Percentiles rank a stretch among this genome's conserved stretches.
Conservation (phyloP, 2,329 filamentous ascomycete genomes). For the Colletotrichum musicola region DNA sequence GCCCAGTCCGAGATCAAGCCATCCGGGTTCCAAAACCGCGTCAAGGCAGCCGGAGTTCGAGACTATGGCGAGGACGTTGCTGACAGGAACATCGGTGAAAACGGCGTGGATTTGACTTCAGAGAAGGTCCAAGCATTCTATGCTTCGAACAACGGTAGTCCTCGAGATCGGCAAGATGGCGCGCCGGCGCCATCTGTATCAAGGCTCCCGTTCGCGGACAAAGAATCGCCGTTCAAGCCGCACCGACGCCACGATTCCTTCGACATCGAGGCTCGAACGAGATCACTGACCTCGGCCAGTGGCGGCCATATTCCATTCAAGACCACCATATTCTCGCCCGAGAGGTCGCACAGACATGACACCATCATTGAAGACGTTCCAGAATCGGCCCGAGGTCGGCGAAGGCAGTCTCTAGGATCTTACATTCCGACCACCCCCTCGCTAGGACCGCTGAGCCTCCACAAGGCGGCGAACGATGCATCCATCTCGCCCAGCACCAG, state of each 20-base stretch:
- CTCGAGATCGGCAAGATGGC: constrained; percentile 36
- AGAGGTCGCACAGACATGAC: constrained; percentile 22
- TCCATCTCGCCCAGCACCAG: not conserved
- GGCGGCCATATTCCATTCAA: constrained; percentile 32
- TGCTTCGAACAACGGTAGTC: constrained; percentile 38
- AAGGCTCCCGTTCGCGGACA: constrained; percentile 37
- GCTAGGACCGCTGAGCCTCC: constrained; percentile 1
- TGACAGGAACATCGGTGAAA: constrained; percentile 67
- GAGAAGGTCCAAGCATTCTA: constrained; percentile 53
- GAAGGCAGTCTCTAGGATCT: constrained; percentile 37
- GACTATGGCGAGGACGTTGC: constrained; percentile 76
- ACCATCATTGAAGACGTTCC: constrained; percentile 28
- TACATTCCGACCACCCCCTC: constrained; percentile 35
- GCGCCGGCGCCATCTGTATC: constrained; percentile 35
- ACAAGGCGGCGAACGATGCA: not conserved
- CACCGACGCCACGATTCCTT: constrained; percentile 13
- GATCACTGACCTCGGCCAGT: constrained; percentile 40
- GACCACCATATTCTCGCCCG: constrained; percentile 26
- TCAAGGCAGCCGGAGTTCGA: constrained; percentile 63
- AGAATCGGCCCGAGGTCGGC: constrained; percentile 13
- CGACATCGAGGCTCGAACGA: constrained; percentile 33
- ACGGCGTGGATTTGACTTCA: constrained; percentile 49
- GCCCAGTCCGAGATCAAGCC: constrained; percentile 66
- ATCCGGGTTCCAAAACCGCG: constrained; percentile 60
- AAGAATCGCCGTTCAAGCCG: constrained; percentile 29